A percentile compares a stretch with the other conserved stretches of the same genome.
Conservation (phyloP, 2,329 filamentous ascomycete genomes). For the Venturiaceae sp. region DNA sequence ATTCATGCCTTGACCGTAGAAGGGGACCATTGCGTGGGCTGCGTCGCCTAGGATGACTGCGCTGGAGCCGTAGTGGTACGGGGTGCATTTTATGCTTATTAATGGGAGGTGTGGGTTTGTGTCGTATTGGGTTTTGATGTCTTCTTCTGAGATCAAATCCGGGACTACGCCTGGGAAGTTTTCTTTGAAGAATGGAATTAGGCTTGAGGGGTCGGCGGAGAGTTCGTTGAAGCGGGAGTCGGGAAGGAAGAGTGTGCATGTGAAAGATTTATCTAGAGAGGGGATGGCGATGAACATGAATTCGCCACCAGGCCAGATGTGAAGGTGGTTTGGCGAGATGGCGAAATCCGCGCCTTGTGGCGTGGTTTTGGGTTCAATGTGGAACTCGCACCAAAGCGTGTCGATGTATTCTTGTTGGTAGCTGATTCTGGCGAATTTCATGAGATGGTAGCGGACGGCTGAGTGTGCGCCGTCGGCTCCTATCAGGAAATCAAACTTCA, state of each 20-base stretch:
- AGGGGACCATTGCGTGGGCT: conserved; percentile 95
- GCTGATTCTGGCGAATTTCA: conserved; percentile 88
- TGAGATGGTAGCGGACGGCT: conserved; percentile 80
- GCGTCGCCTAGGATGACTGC: conserved; percentile 87
- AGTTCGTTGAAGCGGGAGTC: conserved; percentile 58
- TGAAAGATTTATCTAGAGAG: conserved; percentile 80
- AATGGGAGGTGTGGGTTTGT: conserved; percentile 83
- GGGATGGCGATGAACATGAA: conserved; percentile 99
- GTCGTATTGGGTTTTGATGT: conserved; percentile 65
- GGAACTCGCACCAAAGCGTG: conserved; percentile 94
- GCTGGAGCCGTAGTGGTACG: conserved; percentile 69
- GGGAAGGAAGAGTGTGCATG: conserved; percentile 86
- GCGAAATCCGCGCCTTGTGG: conserved; percentile 44
- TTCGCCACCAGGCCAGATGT: conserved; percentile 91
- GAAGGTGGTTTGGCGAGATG: conserved; percentile 86
- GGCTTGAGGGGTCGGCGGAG: conserved; percentile 47
- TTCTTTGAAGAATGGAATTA: conserved; percentile 66
- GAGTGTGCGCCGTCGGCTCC: conserved; percentile 95
- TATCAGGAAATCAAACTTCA: conserved; percentile 85
- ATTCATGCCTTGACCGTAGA: conserved; percentile 98
- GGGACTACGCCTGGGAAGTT: conserved; percentile 80
- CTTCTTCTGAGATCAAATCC: conserved; percentile 54
- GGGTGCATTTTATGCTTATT: conserved; percentile 86
- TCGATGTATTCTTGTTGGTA: conserved; percentile 95
- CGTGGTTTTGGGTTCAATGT: conserved; percentile 49